Percentiles rank a stretch among this genome's conserved stretches.
phyloP scores from a whole-genome alignment of 176 grass and related monocot species.

The Microstegium vimineum region DNA sequence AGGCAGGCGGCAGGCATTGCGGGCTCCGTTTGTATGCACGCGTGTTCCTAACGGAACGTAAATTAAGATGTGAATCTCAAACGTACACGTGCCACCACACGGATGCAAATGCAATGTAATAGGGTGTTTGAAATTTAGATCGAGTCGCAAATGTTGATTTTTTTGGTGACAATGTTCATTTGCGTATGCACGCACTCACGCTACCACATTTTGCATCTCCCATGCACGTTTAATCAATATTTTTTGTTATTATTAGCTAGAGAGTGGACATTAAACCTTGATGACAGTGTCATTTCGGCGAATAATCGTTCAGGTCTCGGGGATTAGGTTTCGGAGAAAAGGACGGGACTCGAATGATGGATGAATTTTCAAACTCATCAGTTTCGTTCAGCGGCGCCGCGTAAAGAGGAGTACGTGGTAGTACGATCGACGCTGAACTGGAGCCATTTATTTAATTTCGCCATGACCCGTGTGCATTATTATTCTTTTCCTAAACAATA shows the following conservation, averaged over 20 bases:
- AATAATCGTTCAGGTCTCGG: not conserved
- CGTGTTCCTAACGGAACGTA: not conserved
- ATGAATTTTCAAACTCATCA: conserved; percentile 8
- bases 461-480: no score
- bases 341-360: not conserved
- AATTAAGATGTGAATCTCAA: not conserved
- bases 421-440: not conserved
- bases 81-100: not conserved
- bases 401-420: not conserved
- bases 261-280: not conserved
- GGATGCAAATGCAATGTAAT: no score
- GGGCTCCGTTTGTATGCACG: no score
- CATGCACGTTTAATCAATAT: not conserved
- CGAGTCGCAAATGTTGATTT: conserved; percentile 10
- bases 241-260: not conserved
- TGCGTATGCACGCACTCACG: no score
- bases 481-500: not conserved
- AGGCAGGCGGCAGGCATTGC: no score
- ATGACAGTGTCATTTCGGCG: not conserved
- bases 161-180: not conserved
- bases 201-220: not conserved
- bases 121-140: not conserved
- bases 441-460: not conserved
- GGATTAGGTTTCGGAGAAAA: not conserved
- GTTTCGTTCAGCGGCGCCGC: not conserved